Base-by-base conservation (phyloP, 345 rosid species). In the Angophora floribunda region DNA sequence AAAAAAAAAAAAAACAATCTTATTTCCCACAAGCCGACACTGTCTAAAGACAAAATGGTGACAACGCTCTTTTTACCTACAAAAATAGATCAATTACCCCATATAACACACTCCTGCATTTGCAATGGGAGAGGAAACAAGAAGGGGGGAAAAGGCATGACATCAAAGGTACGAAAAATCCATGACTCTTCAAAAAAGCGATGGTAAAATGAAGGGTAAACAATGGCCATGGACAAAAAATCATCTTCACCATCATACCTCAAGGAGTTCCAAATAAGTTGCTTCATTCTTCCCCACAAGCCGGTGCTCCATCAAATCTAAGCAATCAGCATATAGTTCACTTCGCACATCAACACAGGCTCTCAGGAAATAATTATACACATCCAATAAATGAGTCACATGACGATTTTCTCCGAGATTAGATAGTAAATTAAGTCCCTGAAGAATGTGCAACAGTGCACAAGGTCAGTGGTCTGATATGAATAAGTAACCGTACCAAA, bases 301-400 rank as follows among this genome's bases (percentile, higher is more conserved):
- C 88, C 88, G 89, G 7, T 28, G 90, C 87, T 95, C 98, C 99
- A 97, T 97, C 92, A 94, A 91, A 87, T 96, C 98, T 93, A 97
- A 93, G 91, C 99, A 97, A 86, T 90, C 24, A 10, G 82, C 82
- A 10, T 93, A 92, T 92, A 90, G 79, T 92, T 95, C 87, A 65
- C 89, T 93, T 87, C 85, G 90, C 88, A 88, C 88, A 85, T 91
- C 90, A 47, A 90, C 91, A 91, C 97, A 94, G 24, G 94, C 96
- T 88, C 91, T 90, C 91, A 96, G 92, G 88, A 96, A 94, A 88
- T 82, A 91, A 89, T 96, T 97, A 89, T 94, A 96, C 21, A 92
- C 88, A 8, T 94, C 90, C 85, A 96, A 90, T 90, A 87, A 85
- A 88, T 93, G 93, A 92, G 89, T 78, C 85, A 91, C 87, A 86